Evolutionary conservation across 2,329 filamentous ascomycete genomes (phyloP).

Genomic region (Elsinoe australis): DNA sequence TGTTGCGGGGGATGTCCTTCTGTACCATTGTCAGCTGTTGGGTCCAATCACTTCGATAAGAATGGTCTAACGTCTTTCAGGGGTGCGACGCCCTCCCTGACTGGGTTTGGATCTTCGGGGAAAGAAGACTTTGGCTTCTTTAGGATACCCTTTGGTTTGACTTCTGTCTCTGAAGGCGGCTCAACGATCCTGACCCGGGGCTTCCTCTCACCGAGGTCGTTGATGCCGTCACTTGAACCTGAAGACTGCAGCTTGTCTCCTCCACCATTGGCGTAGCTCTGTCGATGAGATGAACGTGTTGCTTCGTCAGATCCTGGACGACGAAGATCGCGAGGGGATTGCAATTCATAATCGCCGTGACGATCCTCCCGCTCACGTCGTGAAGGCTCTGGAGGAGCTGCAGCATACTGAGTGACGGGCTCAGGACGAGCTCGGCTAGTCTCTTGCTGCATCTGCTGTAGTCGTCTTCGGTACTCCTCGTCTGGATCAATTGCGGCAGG

Average conservation of each 20-base stretch:
- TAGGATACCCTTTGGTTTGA: constrained; percentile 69
- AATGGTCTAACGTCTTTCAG: constrained; percentile 59
- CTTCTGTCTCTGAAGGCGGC: constrained; percentile 59
- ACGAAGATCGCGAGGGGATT: constrained; percentile 22
- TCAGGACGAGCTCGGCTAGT: constrained; percentile 15
- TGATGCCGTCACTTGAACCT: constrained; percentile 16
- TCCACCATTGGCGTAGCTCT: constrained; percentile 1
- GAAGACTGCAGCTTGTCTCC: constrained; percentile 5
- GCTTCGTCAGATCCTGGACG: constrained; percentile 4
- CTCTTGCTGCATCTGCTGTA: constrained; percentile 32
- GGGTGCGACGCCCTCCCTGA: constrained; percentile 87
- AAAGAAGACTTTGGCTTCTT: constrained; percentile 76
- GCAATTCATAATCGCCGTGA: constrained; percentile 27
- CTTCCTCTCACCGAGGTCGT: constrained; percentile 23
- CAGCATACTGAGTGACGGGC: not conserved
- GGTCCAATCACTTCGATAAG: not conserved
- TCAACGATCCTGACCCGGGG: constrained; percentile 56
- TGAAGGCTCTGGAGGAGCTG: constrained; percentile 11
- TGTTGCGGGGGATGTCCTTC: constrained; percentile 26
- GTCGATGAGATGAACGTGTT: not conserved
- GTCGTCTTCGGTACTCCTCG: constrained; percentile 44
- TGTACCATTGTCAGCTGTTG: not conserved
- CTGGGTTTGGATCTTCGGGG: constrained; percentile 73
- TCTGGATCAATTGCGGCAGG: constrained; percentile 38
- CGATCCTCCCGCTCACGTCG: constrained; percentile 16